Evolutionary conservation across 345 rosid genomes (phyloP).

Genomic region (Aethionema arabicum): DNA sequence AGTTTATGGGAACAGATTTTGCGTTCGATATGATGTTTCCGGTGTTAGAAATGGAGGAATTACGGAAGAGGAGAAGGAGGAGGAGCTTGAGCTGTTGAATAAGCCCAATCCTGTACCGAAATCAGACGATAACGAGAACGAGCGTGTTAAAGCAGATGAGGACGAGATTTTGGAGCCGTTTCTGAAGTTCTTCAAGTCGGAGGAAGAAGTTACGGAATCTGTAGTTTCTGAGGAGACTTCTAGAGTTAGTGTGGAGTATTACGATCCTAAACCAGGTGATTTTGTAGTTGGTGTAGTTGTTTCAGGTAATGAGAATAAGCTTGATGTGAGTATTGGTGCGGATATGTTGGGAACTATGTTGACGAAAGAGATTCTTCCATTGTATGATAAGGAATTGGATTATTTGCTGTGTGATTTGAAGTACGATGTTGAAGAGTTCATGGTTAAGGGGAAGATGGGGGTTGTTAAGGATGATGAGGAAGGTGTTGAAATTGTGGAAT

Average conservation of each 20-base stretch:
- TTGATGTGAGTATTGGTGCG: conserved; percentile 84
- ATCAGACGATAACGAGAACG: conserved; percentile 35
- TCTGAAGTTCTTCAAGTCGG: conserved; percentile 70
- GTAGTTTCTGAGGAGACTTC: conserved; percentile 31
- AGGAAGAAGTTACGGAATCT: conserved; percentile 28
- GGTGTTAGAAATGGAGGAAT: conserved; percentile 36
- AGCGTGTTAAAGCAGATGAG: conserved; percentile 33
- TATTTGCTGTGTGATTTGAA: conserved; percentile 67
- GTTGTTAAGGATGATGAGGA: conserved; percentile 68
- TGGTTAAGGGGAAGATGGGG: conserved; percentile 80
- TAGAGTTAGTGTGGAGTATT: conserved; percentile 66
- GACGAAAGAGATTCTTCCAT: conserved; percentile 88
- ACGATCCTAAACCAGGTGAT: conserved; percentile 79
- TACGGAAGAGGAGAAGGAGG: conserved; percentile 36
- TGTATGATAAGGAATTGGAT: conserved; percentile 70
- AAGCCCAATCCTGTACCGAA: conserved; percentile 57
- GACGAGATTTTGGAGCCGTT: conserved; percentile 81
- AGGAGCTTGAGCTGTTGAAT: conserved; percentile 62
- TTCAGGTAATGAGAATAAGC: conserved; percentile 91
- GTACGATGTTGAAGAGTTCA: conserved; percentile 50
- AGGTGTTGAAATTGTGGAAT: conserved; percentile 37
- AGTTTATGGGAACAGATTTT: conserved; percentile 35
- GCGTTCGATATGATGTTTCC: conserved; percentile 42
- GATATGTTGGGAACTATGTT: conserved; percentile 92
- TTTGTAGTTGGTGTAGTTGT: conserved; percentile 94